phyloP scores from a whole-genome alignment of 768 basidiomycete genomes.

The Pleurotus djamor region DNA sequence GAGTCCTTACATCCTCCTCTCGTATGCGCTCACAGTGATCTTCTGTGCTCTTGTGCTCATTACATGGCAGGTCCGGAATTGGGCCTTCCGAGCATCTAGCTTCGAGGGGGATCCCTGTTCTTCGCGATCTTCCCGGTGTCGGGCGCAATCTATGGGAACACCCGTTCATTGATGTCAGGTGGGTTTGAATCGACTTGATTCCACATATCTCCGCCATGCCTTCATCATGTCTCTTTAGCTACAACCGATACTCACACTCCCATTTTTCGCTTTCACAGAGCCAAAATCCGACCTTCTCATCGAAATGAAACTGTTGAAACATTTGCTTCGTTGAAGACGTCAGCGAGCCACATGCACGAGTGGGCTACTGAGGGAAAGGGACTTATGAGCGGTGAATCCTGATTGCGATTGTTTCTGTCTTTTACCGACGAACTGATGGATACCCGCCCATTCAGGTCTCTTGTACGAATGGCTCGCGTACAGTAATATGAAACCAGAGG shows the following conservation, averaged over 20 bases:
- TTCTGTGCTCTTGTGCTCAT: background rate
- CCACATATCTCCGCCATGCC: background rate
- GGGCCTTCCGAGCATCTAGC: constrained; percentile 1
- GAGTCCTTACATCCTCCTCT: constrained; percentile 4
- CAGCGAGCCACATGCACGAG: background rate
- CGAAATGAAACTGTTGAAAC: constrained; percentile 6
- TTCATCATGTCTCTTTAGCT: background rate
- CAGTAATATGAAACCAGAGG: constrained; percentile 4
- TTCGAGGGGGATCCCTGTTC: background rate
- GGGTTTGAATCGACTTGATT: background rate
- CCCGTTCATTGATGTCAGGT: constrained; percentile 4
- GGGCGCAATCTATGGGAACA: constrained; percentile 5
- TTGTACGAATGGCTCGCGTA: constrained; percentile 5
- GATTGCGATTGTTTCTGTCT: background rate
- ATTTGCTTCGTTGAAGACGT: constrained; percentile 2
- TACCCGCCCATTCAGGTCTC: background rate
- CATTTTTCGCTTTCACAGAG: background rate
- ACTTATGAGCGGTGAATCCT: constrained; percentile 5
- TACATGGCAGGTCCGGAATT: background rate
- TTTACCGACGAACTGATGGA: background rate
- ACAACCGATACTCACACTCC: background rate
- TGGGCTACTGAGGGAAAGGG: background rate
- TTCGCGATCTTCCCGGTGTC: constrained; percentile 1
- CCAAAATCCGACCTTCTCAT: background rate
- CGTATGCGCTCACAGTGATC: background rate